These are phyloP conservation scores for Ailanthus altissimus DNA, from an alignment of 345 rosid species.

Conservation along the genomic window DNA sequence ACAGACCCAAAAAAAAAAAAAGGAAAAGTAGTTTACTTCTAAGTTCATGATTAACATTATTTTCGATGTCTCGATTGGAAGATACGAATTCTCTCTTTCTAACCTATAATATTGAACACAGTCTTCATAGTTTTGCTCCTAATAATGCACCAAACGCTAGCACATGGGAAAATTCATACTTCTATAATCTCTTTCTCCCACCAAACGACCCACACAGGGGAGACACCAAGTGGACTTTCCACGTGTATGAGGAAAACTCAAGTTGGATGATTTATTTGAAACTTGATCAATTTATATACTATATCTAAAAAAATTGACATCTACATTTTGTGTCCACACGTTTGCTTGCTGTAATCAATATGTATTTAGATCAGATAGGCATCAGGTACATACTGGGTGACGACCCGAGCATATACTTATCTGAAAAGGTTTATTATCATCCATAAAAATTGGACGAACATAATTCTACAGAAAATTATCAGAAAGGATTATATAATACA, in stretches of 20 bases:
- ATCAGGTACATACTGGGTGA: conserved; percentile 33
- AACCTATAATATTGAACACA: not conserved
- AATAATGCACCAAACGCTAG: not conserved
- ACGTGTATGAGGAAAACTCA: not conserved
- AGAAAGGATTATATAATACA: conserved; percentile 13
- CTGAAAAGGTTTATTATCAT: conserved; percentile 54
- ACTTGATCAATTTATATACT: conserved; percentile 2
- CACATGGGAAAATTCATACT: not conserved
- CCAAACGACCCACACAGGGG: not conserved
- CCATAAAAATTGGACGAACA: conserved; percentile 64
- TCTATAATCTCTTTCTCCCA: conserved; percentile 1
- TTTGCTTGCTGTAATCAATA: not conserved
- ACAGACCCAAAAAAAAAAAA: too few relatives aligned
- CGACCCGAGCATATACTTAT: too few relatives aligned
- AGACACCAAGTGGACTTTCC: not conserved
- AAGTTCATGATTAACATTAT: too few relatives aligned
- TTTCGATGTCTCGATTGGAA: too few relatives aligned
- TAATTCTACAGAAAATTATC: conserved; percentile 58
- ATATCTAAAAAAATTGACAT: not conserved
- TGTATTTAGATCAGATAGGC: not conserved
- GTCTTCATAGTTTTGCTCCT: not conserved
- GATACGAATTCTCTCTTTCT: not conserved
- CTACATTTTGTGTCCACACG: not conserved
- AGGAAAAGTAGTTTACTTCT: too few relatives aligned
- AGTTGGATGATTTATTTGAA: not conserved